A percentile compares a stretch with the other conserved stretches of the same genome.
Conservation (phyloP, 2,329 filamentous ascomycete genomes). For the Thelonectria discophora region DNA sequence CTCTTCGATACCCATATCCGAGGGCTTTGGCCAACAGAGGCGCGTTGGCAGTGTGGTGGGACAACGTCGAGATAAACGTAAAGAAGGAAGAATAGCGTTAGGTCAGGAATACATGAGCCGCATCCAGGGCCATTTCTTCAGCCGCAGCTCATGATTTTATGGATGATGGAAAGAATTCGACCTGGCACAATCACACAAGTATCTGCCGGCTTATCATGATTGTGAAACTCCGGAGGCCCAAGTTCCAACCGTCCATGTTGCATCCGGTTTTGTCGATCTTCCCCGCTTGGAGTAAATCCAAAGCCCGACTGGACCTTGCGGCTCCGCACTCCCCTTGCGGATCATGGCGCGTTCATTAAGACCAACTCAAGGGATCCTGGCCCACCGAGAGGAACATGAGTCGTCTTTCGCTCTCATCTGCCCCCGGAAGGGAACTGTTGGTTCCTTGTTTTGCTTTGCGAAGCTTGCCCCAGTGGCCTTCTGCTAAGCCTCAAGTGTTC, state of each 20-base stretch:
- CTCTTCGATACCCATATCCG: slow-evolving; percentile 33
- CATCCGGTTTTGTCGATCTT: slow-evolving; percentile 7
- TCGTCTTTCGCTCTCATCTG: too few species aligned
- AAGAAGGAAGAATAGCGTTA: neutral
- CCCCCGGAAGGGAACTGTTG: too few species aligned
- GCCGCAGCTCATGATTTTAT: neutral
- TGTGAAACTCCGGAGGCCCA: neutral
- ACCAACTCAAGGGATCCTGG: too few species aligned
- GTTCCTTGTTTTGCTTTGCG: too few species aligned
- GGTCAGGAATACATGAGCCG: neutral
- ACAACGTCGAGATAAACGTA: neutral
- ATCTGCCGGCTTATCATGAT: neutral
- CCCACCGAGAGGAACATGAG: too few species aligned
- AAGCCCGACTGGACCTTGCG: slow-evolving; percentile 3
- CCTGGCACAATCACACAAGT: neutral
- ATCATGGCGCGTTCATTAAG: neutral
- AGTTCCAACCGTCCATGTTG: slow-evolving; percentile 14
- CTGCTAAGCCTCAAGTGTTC: too few species aligned
- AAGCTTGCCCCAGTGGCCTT: too few species aligned
- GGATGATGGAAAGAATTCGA: neutral
- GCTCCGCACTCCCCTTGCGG: slow-evolving; percentile 16
- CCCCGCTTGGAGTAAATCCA: neutral
- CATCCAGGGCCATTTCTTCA: neutral
- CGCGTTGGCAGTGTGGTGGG: neutral
- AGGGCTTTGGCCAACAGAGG: slow-evolving; percentile 8